Evolutionary conservation across 495 filamentous ascomycete genomes (phyloP).

Genomic region (Talaromyces liani): DNA sequence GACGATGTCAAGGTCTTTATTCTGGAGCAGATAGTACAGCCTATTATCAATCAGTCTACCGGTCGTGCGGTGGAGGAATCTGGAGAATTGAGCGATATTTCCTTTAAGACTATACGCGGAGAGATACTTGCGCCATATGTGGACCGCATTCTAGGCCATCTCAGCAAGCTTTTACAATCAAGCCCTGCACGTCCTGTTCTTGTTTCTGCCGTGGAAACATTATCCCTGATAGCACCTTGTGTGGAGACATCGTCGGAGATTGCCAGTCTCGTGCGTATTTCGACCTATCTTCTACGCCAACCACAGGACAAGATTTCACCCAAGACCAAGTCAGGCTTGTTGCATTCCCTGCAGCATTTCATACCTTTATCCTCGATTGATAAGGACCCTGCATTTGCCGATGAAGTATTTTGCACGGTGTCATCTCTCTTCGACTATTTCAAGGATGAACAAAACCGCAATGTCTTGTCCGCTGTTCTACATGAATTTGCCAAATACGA

Average conservation of each 20-base stretch:
- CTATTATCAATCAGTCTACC: slow-evolving; percentile 50
- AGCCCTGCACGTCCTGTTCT: slow-evolving; percentile 65
- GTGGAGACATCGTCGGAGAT: slow-evolving; percentile 62
- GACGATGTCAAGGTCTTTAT: slow-evolving; percentile 84
- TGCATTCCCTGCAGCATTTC: slow-evolving; percentile 69
- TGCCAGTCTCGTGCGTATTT: slow-evolving; percentile 66
- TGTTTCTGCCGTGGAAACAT: slow-evolving; percentile 65
- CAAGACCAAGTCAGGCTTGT: slow-evolving; percentile 71
- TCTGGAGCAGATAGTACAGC: slow-evolving; percentile 58
- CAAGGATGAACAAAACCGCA: slow-evolving; percentile 66
- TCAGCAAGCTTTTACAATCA: slow-evolving; percentile 65
- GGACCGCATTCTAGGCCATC: slow-evolving; percentile 56
- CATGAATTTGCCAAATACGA: slow-evolving; percentile 58
- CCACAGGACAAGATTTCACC: slow-evolving; percentile 73
- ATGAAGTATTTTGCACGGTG: slow-evolving; percentile 53
- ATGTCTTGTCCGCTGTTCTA: slow-evolving; percentile 64
- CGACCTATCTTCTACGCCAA: slow-evolving; percentile 73
- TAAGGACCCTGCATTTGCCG: slow-evolving; percentile 33
- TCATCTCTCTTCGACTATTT: slow-evolving; percentile 80
- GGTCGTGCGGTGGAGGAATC: slow-evolving; percentile 34
- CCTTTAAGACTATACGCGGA: slow-evolving; percentile 42
- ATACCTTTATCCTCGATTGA: slow-evolving; percentile 53
- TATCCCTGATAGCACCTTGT: slow-evolving; percentile 68
- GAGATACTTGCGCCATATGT: slow-evolving; percentile 63
- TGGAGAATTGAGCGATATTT: slow-evolving; percentile 46